Evolutionary conservation across 1,284 basidiomycete genomes (phyloP), one percentile per base, ranked within the genome.

Genomic region (Sporisorium reilianum): DNA sequence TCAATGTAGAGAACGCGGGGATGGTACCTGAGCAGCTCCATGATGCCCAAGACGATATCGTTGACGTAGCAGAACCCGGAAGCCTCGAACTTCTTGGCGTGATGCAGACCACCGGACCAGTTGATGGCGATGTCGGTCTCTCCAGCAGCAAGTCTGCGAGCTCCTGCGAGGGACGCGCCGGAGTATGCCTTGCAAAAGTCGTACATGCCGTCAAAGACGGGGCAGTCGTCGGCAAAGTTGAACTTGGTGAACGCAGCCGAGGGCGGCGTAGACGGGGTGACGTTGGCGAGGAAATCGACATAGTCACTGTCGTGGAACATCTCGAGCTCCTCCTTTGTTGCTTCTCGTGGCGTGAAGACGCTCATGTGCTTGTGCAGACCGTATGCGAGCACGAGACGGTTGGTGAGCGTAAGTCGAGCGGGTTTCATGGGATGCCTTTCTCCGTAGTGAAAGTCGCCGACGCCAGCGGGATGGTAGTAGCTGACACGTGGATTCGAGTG

Each of bases 351-450:
- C 72, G 93, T 91, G 84, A 93, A 97, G 44, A 97, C 93, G 78
- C 95, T 92, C 86, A 99, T 97, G 80, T 95, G 91, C 81, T 97
- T 93, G 87, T 99, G 95, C 20, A 99, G 87, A 3, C 95, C 96
- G 81, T 99, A 99, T 0, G 95, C 96, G 83, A 97, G 90, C 6
- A 99, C 96, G 46, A 99, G 89, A 6, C 94, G 91, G 80, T 99
- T 99, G 8, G 96, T 98, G 52, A 99, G 86, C 3, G 95, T 95
- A 11, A 99, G 86, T 16, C 97, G 89, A 73, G 97, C 94, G 1
- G 96, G 96, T 84, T 98, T 97, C 96, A 99, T 99, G 3, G 96
- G 97, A 87, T 99, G 96, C 48, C 92, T 89, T 89, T 97, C 94
- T 92, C 95, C 83, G 25, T 82, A 83, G 72, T 83, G 80, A 85